These are phyloP conservation scores for Pisolithus marmoratus DNA, from an alignment of 768 basidiomycete genomes.

Conservation along the genomic window DNA sequence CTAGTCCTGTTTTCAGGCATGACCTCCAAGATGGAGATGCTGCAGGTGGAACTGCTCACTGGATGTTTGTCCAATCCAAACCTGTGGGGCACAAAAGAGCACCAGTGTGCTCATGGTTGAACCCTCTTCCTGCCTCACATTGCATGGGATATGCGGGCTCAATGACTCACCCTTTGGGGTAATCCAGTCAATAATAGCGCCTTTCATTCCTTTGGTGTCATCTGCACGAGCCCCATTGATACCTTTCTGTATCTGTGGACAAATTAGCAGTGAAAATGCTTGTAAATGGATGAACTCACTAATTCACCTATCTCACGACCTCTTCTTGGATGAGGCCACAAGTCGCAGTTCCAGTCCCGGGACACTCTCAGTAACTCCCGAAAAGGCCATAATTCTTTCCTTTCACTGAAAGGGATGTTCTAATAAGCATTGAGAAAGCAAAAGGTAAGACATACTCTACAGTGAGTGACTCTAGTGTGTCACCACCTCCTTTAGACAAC, in stretches of 20 bases:
- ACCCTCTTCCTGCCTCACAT: slow-evolving; percentile 12
- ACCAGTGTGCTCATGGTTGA: slow-evolving; percentile 15
- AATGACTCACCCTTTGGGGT: slow-evolving; percentile 12
- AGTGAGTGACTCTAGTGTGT: too few species aligned
- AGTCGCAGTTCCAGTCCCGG: slow-evolving; percentile 12
- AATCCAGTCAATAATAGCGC: slow-evolving; percentile 23
- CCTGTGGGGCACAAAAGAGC: slow-evolving; percentile 16
- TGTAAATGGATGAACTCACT: slow-evolving; percentile 2
- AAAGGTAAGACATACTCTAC: too few species aligned
- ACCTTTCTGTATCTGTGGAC: slow-evolving; percentile 20
- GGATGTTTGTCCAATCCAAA: slow-evolving; percentile 14
- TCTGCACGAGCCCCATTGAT: slow-evolving; percentile 12
- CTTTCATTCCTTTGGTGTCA: too few species aligned
- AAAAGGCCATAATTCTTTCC: slow-evolving; percentile 5
- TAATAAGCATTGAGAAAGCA: too few species aligned
- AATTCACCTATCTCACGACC: slow-evolving; percentile 10
- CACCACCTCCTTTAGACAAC: too few species aligned
- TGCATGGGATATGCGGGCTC: slow-evolving; percentile 2
- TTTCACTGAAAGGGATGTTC: neutral
- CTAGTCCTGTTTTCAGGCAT: neutral
- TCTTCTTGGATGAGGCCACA: slow-evolving; percentile 8
- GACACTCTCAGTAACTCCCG: slow-evolving; percentile 6
- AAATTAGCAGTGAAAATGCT: neutral
- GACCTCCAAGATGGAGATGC: too few species aligned
- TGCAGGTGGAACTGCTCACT: slow-evolving; percentile 3